Evolutionary conservation across 192 early-diverging fungal species (phyloP).

Genomic region (Entophlyctis helioformis): DNA sequence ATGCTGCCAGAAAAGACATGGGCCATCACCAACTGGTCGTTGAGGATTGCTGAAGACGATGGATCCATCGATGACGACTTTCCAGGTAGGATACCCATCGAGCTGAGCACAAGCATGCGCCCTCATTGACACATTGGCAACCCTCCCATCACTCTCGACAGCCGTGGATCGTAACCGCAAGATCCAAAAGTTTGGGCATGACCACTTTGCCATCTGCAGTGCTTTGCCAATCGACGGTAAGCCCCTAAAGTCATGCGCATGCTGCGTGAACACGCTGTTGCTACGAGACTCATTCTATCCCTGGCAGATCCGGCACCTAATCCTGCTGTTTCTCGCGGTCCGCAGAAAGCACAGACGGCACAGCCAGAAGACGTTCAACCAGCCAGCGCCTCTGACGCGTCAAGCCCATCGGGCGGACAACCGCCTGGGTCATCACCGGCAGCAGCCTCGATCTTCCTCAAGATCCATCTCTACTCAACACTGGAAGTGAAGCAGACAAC

Average conservation of each 20-base stretch:
- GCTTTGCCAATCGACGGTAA: slow-evolving; percentile 63
- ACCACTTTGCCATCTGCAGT: slow-evolving; percentile 81
- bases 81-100: too few species aligned
- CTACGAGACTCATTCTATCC: too few species aligned
- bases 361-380: neutral
- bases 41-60: slow-evolving; percentile 91
- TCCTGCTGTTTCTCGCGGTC: too few species aligned
- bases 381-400: neutral
- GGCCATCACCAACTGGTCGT: slow-evolving; percentile 70
- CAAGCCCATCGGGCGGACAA: neutral
- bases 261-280: too few species aligned
- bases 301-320: too few species aligned
- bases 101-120: too few species aligned
- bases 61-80: slow-evolving; percentile 95
- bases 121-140: too few species aligned
- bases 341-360: too few species aligned
- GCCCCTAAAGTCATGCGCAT: too few species aligned
- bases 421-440: neutral
- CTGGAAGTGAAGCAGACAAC: slow-evolving; percentile 84
- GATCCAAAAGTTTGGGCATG: slow-evolving; percentile 76
- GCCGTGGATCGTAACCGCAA: slow-evolving; percentile 79
- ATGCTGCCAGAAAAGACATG: slow-evolving; percentile 44
- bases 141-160: slow-evolving; percentile 7
- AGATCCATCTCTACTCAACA: slow-evolving; percentile 51
- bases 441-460: slow-evolving; percentile 27